Evolutionary conservation across 2,329 filamentous ascomycete genomes (phyloP).

Genomic region (Colletotrichum godetiae): DNA sequence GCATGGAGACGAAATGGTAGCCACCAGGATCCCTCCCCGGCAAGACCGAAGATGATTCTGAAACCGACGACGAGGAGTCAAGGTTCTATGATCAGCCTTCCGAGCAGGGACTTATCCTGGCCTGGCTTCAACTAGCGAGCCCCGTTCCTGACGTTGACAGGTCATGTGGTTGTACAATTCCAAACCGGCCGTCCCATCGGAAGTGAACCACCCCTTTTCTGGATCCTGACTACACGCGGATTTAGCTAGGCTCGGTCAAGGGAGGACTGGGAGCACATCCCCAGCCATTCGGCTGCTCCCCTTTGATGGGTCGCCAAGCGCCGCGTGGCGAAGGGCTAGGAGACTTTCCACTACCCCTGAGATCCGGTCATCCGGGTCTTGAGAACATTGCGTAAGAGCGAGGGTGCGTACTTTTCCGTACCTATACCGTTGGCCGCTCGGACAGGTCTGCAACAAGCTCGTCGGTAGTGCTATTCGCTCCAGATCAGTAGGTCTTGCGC

Average conservation of each 20-base stretch:
- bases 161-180: slow-evolving; percentile 33
- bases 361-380: slow-evolving; percentile 36
- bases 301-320: slow-evolving; percentile 35
- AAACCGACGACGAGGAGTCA: slow-evolving; percentile 32
- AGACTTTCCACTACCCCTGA: slow-evolving; percentile 34
- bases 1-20: slow-evolving; percentile 9
- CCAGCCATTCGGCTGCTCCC: slow-evolving; percentile 38
- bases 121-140: slow-evolving; percentile 17
- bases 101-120: slow-evolving; percentile 30
- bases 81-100: slow-evolving; percentile 31
- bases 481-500: background rate
- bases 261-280: slow-evolving; percentile 25
- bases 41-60: slow-evolving; percentile 36
- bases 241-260: slow-evolving; percentile 29
- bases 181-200: slow-evolving; percentile 35
- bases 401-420: slow-evolving; percentile 24
- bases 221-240: slow-evolving; percentile 15
- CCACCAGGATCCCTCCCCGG: slow-evolving; percentile 26
- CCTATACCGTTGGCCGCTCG: slow-evolving; percentile 19
- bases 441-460: slow-evolving; percentile 20
- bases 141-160: slow-evolving; percentile 36
- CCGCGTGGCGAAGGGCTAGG: slow-evolving; percentile 35
- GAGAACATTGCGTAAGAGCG: slow-evolving; percentile 20
- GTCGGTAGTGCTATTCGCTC: slow-evolving; percentile 10
- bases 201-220: slow-evolving; percentile 33